Evolutionary conservation across 1,139 yeast genomes (phyloP).

Genomic region (Protomyces arabidopsidicola): DNA sequence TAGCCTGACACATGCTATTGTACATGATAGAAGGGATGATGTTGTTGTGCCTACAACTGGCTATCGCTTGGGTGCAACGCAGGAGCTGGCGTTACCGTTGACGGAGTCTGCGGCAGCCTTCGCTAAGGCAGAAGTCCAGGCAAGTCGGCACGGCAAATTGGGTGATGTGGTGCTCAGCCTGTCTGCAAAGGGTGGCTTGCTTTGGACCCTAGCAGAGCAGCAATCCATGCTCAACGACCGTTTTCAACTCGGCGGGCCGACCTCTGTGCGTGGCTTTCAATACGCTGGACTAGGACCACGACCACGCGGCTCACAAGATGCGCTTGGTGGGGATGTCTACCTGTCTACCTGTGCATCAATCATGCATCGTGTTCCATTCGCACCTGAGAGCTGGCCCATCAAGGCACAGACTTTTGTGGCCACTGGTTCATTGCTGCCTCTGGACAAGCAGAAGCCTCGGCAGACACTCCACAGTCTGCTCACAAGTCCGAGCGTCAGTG

Average conservation of each 20-base stretch:
- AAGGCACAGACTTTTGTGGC: slow-evolving; percentile 36
- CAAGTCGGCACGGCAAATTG: slow-evolving; percentile 34
- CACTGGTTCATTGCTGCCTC: slow-evolving; percentile 52
- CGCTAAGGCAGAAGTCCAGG: slow-evolving; percentile 37
- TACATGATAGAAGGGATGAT: slow-evolving; percentile 39
- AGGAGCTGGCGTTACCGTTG: slow-evolving; percentile 54
- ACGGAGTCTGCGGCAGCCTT: slow-evolving; percentile 39
- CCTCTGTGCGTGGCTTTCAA: slow-evolving; percentile 71
- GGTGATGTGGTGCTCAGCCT: slow-evolving; percentile 34
- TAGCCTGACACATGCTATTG: slow-evolving; percentile 38
- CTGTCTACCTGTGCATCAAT: slow-evolving; percentile 66
- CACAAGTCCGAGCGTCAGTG: slow-evolving; percentile 46
- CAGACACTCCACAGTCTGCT: slow-evolving; percentile 20
- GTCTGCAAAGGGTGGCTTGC: slow-evolving; percentile 35
- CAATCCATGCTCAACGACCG: slow-evolving; percentile 44
- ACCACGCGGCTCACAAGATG: slow-evolving; percentile 48
- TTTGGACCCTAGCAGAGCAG: slow-evolving; percentile 36
- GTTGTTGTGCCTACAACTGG: slow-evolving; percentile 49
- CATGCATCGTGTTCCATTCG: slow-evolving; percentile 60
- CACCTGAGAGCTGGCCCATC: slow-evolving; percentile 39
- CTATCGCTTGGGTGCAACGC: slow-evolving; percentile 47
- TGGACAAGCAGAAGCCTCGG: slow-evolving; percentile 38
- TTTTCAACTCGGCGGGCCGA: slow-evolving; percentile 73
- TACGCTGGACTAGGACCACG: slow-evolving; percentile 79
- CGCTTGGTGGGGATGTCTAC: slow-evolving; percentile 76